Conservation (phyloP, 257 asterid genomes). For the Plectranthus barbatus region DNA sequence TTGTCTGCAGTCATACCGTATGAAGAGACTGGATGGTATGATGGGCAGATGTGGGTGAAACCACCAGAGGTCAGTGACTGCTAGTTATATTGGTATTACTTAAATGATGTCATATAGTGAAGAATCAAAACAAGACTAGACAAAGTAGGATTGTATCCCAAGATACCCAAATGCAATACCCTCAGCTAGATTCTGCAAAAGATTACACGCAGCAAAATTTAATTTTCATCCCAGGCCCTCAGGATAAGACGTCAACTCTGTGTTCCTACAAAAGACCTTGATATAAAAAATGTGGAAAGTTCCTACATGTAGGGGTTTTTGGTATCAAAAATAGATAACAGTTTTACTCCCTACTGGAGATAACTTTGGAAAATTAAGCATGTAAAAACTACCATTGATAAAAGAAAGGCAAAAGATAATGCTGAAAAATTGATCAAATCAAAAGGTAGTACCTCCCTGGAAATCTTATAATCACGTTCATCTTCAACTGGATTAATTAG, state of each 20-base stretch:
- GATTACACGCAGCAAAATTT: background rate
- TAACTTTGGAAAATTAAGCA: background rate
- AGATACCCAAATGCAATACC: background rate
- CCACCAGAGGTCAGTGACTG: slow-evolving; percentile 72
- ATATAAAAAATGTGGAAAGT: background rate
- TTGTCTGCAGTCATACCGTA: slow-evolving; percentile 82
- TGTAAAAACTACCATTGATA: background rate
- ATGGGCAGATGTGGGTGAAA: slow-evolving; percentile 95
- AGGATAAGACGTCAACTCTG: background rate
- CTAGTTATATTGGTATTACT: background rate
- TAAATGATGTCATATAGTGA: background rate
- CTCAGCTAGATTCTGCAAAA: background rate
- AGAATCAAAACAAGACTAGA: background rate
- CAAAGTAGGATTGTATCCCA: background rate
- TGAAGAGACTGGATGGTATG: slow-evolving; percentile 93
- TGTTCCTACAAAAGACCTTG: background rate
- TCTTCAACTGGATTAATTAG: slow-evolving; percentile 1
- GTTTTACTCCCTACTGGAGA: background rate
- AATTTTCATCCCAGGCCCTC: background rate
- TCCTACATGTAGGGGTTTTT: background rate
- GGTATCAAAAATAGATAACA: background rate
- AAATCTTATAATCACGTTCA: background rate
- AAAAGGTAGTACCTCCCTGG: slow-evolving; percentile 13
- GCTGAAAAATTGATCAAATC: background rate
- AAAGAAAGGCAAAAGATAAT: background rate